Evolutionary conservation across 176 grass and related monocot species (phyloP).

Genomic region (Alopecurus myosuroides): DNA sequence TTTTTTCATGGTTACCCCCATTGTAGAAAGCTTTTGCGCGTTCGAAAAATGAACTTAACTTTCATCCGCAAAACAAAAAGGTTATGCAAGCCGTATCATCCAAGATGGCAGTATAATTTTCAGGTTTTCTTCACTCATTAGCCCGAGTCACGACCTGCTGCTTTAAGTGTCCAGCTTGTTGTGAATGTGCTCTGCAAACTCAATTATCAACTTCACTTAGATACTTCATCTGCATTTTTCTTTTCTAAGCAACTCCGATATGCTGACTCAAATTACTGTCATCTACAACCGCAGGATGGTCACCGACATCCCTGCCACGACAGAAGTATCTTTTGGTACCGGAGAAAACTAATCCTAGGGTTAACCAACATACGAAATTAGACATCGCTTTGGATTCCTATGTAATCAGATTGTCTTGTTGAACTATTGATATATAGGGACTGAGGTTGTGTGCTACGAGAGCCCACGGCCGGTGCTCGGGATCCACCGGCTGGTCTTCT

Average conservation of each 20-base stretch:
- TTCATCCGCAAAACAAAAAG: neutral
- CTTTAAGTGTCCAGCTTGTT: too few relatives aligned
- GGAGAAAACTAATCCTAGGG: neutral
- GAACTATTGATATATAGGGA: slow-evolving; percentile 32
- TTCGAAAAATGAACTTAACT: too few relatives aligned
- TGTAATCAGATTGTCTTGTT: neutral
- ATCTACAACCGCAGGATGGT: slow-evolving; percentile 59
- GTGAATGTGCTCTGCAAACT: too few relatives aligned
- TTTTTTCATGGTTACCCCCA: neutral
- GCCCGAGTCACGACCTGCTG: neutral
- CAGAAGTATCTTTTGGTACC: slow-evolving; percentile 62
- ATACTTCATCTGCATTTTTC: neutral
- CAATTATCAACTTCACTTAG: too few relatives aligned
- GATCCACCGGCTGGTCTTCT: slow-evolving; percentile 84
- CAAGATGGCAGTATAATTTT: neutral
- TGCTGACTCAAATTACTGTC: neutral
- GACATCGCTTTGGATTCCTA: neutral
- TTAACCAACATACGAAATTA: neutral
- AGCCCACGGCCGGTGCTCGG: slow-evolving; percentile 67
- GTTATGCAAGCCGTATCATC: neutral
- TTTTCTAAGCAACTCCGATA: neutral
- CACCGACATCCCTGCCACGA: slow-evolving; percentile 70
- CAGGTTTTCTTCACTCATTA: neutral
- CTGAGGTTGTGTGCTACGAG: slow-evolving; percentile 64
- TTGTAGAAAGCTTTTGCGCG: too few relatives aligned